phyloP scores from a whole-genome alignment of 2,329 filamentous ascomycete genomes.

The Elsinoe necatrix region DNA sequence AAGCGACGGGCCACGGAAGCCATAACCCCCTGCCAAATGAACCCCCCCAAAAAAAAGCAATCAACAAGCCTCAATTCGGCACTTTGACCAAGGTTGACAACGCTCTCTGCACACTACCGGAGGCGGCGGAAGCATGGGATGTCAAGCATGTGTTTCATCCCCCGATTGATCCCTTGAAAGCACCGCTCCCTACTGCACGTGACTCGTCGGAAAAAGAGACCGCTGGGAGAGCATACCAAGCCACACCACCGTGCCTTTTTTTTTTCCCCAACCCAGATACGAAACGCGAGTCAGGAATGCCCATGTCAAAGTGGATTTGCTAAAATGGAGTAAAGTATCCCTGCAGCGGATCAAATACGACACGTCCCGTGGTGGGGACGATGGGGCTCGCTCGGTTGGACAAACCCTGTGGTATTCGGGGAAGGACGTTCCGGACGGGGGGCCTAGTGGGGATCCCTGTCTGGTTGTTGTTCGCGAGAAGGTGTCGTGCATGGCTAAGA shows the following conservation, averaged over 20 bases:
- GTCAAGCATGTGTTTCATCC: not conserved
- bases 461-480: not conserved
- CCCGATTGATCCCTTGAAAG: too few species aligned
- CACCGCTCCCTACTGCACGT: too few species aligned
- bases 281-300: not conserved
- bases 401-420: not conserved
- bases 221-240: too few species aligned
- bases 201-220: too few species aligned
- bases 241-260: not conserved
- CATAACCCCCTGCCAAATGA: not conserved
- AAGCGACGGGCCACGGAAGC: not conserved
- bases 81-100: not conserved
- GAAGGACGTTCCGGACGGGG: not conserved
- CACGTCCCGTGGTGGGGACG: not conserved
- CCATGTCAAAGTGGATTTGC: not conserved
- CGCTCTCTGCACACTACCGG: not conserved
- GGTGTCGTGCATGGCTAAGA: not conserved
- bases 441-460: not conserved
- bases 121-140: not conserved
- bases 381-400: not conserved
- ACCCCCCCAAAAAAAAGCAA: not conserved
- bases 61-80: conserved; percentile 1
- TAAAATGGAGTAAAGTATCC: not conserved
- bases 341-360: not conserved
- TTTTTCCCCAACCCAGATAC: not conserved